phyloP scores from a whole-genome alignment of 2,329 filamentous ascomycete genomes.

The Aspergillus fructus region DNA sequence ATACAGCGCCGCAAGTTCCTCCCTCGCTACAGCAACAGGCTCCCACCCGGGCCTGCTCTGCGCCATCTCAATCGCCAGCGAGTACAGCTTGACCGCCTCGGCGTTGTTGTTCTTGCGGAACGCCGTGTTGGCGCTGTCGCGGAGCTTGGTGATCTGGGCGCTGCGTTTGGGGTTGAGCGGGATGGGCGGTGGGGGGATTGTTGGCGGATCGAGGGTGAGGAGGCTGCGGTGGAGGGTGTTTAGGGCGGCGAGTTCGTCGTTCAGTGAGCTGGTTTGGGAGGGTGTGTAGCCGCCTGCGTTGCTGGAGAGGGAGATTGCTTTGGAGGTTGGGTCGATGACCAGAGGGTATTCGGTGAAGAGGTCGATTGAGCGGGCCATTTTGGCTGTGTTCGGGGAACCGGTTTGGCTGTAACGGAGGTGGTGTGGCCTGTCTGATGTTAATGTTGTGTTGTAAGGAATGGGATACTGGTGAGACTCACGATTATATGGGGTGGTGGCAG shows the following conservation, averaged over 20 bases:
- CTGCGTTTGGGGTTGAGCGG: constrained; percentile 91
- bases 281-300: too few species aligned
- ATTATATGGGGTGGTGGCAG: not conserved
- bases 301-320: constrained; percentile 61
- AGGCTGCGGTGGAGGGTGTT: constrained; percentile 76
- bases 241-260: constrained; percentile 67
- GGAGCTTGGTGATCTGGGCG: constrained; percentile 84
- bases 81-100: constrained; percentile 79
- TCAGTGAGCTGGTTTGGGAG: constrained; percentile 44
- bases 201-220: constrained; percentile 60
- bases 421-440: not conserved
- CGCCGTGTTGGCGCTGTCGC: constrained; percentile 79
- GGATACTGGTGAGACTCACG: not conserved
- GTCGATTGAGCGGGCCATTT: constrained; percentile 34
- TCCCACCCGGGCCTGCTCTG: constrained; percentile 82
- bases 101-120: constrained; percentile 72
- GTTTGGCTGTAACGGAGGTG: not conserved
- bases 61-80: constrained; percentile 87
- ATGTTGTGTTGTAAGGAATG: not conserved
- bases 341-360: constrained; percentile 78
- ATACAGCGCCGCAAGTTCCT: constrained; percentile 78
- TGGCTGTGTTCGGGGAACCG: not conserved
- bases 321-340: constrained; percentile 75
- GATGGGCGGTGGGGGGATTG: constrained; percentile 78
- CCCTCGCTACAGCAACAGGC: constrained; percentile 75